Conservation (phyloP, 2,329 filamentous ascomycete species). For the Amauroascus niger region DNA sequence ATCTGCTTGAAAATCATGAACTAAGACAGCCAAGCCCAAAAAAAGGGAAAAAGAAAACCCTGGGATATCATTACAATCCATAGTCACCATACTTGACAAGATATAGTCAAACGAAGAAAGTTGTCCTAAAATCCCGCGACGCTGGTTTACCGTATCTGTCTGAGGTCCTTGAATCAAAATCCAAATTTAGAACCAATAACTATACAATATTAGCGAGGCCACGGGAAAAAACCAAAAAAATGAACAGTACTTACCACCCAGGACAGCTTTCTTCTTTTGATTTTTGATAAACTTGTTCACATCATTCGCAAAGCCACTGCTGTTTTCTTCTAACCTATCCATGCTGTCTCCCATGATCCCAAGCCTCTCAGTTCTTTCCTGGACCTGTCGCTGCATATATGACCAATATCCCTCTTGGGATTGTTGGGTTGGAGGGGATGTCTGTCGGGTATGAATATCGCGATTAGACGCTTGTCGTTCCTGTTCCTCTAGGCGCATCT, state of each 20-base stretch:
- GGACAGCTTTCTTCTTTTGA: slow-evolving; percentile 76
- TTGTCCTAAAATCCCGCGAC: neutral
- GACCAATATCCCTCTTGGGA: slow-evolving; percentile 60
- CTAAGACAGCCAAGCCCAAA: neutral
- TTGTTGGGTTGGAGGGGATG: slow-evolving; percentile 17
- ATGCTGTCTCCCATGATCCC: slow-evolving; percentile 74
- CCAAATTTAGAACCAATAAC: slow-evolving; percentile 38
- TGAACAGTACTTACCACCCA: slow-evolving; percentile 46
- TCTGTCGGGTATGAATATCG: slow-evolving; percentile 11
- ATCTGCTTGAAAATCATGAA: neutral
- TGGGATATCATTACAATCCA: neutral
- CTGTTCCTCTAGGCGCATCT: slow-evolving; percentile 64
- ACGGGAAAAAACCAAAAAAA: neutral
- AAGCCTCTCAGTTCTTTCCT: slow-evolving; percentile 82
- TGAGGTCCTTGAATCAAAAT: slow-evolving; percentile 22
- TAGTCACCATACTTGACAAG: neutral
- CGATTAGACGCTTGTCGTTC: slow-evolving; percentile 37
- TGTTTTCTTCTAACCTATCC: slow-evolving; percentile 70
- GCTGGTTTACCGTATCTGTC: neutral
- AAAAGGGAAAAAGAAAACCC: too few species aligned
- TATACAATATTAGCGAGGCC: slow-evolving; percentile 14
- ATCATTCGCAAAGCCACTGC: slow-evolving; percentile 74
- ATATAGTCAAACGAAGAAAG: neutral
- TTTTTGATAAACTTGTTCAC: slow-evolving; percentile 75
- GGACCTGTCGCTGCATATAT: slow-evolving; percentile 77